A percentile compares a stretch with the other conserved stretches of the same genome.
phyloP scores from a whole-genome alignment of 208 protist species.

The Trypanosoma mega region DNA sequence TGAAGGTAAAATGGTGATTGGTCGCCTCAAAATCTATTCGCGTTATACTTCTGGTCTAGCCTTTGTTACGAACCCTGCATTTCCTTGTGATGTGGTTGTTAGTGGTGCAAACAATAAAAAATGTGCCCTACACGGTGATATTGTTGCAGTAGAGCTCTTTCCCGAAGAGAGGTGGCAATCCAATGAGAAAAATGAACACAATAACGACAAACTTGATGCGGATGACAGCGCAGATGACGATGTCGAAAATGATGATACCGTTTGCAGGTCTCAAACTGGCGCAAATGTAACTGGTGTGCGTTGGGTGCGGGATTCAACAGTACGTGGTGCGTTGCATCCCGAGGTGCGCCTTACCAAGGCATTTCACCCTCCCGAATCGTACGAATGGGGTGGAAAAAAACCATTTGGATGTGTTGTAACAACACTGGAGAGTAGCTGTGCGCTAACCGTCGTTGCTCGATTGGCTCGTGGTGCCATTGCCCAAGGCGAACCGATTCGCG shows the following conservation, averaged over 20 bases:
- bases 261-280: slow-evolving; percentile 24
- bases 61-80: slow-evolving; percentile 48
- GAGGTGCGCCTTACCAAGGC: slow-evolving; percentile 31
- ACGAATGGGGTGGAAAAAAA: slow-evolving; percentile 33
- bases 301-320: slow-evolving; percentile 30
- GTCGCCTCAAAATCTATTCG: slow-evolving; percentile 39
- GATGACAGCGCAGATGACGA: slow-evolving; percentile 1
- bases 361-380: slow-evolving; percentile 29
- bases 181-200: slow-evolving; percentile 10
- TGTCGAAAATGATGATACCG: slow-evolving; percentile 19
- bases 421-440: slow-evolving; percentile 42
- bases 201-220: slow-evolving; percentile 11
- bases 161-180: slow-evolving; percentile 44
- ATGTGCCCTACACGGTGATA: slow-evolving; percentile 46
- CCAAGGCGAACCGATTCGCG: slow-evolving; percentile 31
- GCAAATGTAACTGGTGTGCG: slow-evolving; percentile 45
- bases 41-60: slow-evolving; percentile 36
- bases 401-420: slow-evolving; percentile 43
- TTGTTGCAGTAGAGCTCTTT: slow-evolving; percentile 75
- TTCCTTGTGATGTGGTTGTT: slow-evolving; percentile 58
- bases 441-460: slow-evolving; percentile 38
- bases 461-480: slow-evolving; percentile 30
- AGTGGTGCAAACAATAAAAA: slow-evolving; percentile 31
- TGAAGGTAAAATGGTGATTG: slow-evolving; percentile 61
- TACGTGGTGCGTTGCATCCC: neutral